phyloP scores from a whole-genome alignment of 495 filamentous ascomycete genomes.

The Hamigera avellanea region DNA sequence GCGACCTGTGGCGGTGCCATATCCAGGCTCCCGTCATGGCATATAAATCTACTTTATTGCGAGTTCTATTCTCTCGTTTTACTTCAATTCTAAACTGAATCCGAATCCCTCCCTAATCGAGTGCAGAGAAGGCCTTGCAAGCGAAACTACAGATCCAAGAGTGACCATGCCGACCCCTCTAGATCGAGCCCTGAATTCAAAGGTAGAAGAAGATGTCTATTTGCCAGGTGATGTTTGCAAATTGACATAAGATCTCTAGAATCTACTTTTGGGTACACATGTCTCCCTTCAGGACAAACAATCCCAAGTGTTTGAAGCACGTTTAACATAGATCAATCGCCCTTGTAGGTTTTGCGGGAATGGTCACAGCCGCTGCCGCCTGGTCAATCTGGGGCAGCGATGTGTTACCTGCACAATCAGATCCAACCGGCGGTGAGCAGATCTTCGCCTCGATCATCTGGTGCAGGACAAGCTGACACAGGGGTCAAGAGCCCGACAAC shows the following conservation, averaged over 20 bases:
- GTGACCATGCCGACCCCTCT: constrained; percentile 50
- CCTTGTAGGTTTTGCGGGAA: constrained; percentile 52
- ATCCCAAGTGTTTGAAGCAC: no score
- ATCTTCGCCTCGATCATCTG: neutral
- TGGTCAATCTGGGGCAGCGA: constrained; percentile 79
- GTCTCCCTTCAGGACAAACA: no score
- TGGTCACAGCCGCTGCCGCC: constrained; percentile 71
- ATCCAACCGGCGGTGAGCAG: constrained; percentile 61
- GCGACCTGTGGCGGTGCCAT: no score
- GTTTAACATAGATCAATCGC: constrained; percentile 2
- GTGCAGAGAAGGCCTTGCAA: no score
- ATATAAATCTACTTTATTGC: no score
- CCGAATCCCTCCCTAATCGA: no score
- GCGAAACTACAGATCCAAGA: no score
- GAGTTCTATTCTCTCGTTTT: no score
- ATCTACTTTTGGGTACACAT: constrained; percentile 45
- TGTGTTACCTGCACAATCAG: constrained; percentile 57
- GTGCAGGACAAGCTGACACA: constrained; percentile 4
- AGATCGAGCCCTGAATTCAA: constrained; percentile 68
- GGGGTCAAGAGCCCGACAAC: constrained; percentile 44
- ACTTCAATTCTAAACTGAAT: no score
- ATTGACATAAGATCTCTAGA: constrained; percentile 21
- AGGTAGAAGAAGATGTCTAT: no score
- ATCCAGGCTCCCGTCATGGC: no score
- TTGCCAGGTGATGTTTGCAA: no score